Percentiles rank a stretch among this genome's conserved stretches.
These are phyloP conservation scores for Limonomyces culmigenus DNA, from an alignment of 1,284 basidiomycete genomes.

Conservation along the genomic window DNA sequence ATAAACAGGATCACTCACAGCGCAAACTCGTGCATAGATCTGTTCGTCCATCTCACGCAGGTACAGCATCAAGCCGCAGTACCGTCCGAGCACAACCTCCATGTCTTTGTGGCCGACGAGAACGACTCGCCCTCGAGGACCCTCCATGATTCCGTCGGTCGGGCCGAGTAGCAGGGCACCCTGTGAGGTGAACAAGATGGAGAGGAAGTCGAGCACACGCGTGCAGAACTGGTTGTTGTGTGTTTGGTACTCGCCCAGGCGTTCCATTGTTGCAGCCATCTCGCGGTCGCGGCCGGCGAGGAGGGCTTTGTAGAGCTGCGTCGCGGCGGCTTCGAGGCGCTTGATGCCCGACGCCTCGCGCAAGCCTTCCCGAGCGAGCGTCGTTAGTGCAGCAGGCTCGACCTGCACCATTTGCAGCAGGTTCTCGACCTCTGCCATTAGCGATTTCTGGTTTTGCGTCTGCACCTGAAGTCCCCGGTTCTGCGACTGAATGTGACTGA, in stretches of 20 bases:
- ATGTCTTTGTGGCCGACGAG: constrained; percentile 53
- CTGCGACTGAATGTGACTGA: constrained; percentile 90
- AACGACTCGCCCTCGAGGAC: constrained; percentile 24
- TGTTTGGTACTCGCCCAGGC: constrained; percentile 77
- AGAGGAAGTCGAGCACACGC: constrained; percentile 75
- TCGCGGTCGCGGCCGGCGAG: constrained; percentile 84
- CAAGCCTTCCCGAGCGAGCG: constrained; percentile 74
- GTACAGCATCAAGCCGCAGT: constrained; percentile 84
- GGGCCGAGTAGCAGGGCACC: constrained; percentile 50
- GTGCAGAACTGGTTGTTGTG: constrained; percentile 87
- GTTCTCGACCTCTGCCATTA: constrained; percentile 72
- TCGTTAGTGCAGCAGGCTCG: constrained; percentile 55
- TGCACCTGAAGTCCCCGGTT: constrained; percentile 96
- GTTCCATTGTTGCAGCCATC: constrained; percentile 88
- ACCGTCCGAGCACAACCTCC: constrained; percentile 73
- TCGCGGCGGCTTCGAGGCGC: constrained; percentile 67
- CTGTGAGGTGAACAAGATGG: constrained; percentile 81
- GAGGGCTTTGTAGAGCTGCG: constrained; percentile 89
- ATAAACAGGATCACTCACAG: constrained; percentile 31
- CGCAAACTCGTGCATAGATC: constrained; percentile 73
- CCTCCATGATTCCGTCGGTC: constrained; percentile 31
- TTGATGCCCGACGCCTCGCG: constrained; percentile 65
- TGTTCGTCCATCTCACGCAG: constrained; percentile 89
- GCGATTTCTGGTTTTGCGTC: constrained; percentile 83
- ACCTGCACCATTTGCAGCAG: constrained; percentile 90